Evolutionary conservation across 306 rosid genomes (phyloP).

Genomic region (Pterocarpus santalinus): DNA sequence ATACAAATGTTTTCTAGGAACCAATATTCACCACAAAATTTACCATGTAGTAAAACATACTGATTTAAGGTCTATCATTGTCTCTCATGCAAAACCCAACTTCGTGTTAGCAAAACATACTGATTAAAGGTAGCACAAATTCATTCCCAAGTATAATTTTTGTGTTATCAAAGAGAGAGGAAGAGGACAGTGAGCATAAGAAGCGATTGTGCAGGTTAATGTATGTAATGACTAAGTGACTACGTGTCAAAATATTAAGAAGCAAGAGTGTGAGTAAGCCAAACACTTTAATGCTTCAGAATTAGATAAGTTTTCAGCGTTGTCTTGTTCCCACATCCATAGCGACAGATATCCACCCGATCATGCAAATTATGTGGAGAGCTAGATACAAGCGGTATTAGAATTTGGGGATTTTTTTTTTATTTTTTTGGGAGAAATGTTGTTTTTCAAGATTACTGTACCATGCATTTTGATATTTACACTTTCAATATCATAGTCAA

Average conservation of each 20-base stretch:
- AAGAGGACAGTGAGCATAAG: background rate
- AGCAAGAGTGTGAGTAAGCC: slow-evolving; percentile 1
- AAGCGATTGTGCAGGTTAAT: background rate
- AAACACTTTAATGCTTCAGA: background rate
- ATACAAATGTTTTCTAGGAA: too few relatives aligned
- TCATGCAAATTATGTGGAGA: background rate
- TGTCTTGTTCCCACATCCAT: background rate
- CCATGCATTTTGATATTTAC: too few relatives aligned
- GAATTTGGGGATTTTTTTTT: too few relatives aligned
- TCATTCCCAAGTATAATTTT: too few relatives aligned
- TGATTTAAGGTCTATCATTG: background rate
- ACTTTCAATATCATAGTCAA: too few relatives aligned
- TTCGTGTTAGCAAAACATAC: too few relatives aligned
- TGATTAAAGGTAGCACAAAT: background rate
- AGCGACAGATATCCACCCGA: background rate
- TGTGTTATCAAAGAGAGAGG: background rate
- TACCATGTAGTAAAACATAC: background rate
- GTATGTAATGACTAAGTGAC: background rate
- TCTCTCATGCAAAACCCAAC: background rate
- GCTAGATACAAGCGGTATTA: background rate
- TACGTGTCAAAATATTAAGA: background rate
- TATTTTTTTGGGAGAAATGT: too few relatives aligned
- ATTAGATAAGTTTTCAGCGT: background rate
- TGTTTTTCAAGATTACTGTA: too few relatives aligned
- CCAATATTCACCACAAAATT: background rate